Evolutionary conservation across 352 stramenopile genomes (phyloP).

Genomic region (Phytophthora sp.): DNA sequence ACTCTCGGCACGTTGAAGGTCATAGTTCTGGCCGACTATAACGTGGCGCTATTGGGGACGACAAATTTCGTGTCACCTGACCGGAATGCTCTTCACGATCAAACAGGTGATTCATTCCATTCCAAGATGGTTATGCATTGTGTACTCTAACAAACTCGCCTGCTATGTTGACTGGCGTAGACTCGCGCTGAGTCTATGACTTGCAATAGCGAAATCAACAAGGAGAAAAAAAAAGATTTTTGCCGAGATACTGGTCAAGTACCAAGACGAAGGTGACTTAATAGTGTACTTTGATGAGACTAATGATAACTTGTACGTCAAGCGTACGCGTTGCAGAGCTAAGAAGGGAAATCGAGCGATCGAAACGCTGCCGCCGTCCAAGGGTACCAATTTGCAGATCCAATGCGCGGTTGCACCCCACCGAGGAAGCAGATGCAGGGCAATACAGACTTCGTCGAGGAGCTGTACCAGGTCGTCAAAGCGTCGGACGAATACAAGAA

Average conservation of each 20-base stretch:
- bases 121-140: too few relatives aligned
- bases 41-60: background rate
- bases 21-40: background rate
- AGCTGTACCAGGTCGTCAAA: background rate
- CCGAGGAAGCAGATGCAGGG: background rate
- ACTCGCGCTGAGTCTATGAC: background rate
- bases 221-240: background rate
- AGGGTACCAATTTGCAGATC: too few relatives aligned
- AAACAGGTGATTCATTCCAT: background rate
- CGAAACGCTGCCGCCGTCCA: background rate
- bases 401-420: background rate
- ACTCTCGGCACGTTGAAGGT: background rate
- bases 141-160: too few relatives aligned
- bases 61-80: background rate
- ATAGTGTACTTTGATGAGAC: background rate
- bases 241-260: background rate
- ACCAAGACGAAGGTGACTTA: background rate
- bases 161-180: too few relatives aligned
- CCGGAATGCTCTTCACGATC: background rate
- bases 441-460: background rate
- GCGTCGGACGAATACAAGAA: background rate
- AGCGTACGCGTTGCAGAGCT: background rate
- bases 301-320: background rate
- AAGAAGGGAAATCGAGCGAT: background rate
- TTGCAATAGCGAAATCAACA: background rate